Base-by-base conservation (phyloP, 495 filamentous ascomycete species). In the Neurospora sp. region DNA sequence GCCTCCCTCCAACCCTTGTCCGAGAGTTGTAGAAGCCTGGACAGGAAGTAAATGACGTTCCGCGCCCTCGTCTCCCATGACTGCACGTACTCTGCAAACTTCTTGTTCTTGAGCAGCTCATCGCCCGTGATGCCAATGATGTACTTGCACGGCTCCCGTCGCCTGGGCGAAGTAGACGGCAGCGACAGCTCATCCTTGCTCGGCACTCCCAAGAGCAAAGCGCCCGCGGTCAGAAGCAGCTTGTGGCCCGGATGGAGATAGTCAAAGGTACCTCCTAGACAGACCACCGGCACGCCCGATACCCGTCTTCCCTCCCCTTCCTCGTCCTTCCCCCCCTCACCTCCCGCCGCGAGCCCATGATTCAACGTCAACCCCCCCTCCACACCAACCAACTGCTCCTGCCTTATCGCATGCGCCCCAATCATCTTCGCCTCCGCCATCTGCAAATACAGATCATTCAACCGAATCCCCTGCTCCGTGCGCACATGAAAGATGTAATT, bases 221-320 rank as follows among this genome's bases (percentile, higher is more conserved):
- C 91, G 10, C 90, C 92, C 77, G 95, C 95, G 9, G 95, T 95
- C 42, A 99, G 85, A 8, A 99, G 88, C 31, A 98, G 86, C 79
- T 97, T 98, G 84, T 99, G 96, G n/a, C 96, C 96, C 38, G 93
- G 88, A 79, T 98, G 96, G 44, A 99, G 88, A 82, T 98, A 93
- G 82, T 99, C 96, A 80, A 98, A 99, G 5, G 96, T 98, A 23
- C 96, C 96, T 54, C 95, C 96, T 40, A 98, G 90, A n/a, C 89
- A 90, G 40, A 97, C 91, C 5, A 82, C 78, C 14, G 79, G 71
- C 71, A 66, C 54, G 0, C 54, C 54, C 0, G 23, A 31, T 0
- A 35, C 27, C 27, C 6, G 7, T 35, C 23, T 66, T 37, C 54
- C 54, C 14, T 66, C 27, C 42, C 12, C 11, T 2, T 41, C 12